Percentiles rank a stretch among this genome's conserved stretches.
Evolutionary conservation across 2,329 filamentous ascomycete genomes (phyloP).

Genomic region (Colletotrichum sp.): DNA sequence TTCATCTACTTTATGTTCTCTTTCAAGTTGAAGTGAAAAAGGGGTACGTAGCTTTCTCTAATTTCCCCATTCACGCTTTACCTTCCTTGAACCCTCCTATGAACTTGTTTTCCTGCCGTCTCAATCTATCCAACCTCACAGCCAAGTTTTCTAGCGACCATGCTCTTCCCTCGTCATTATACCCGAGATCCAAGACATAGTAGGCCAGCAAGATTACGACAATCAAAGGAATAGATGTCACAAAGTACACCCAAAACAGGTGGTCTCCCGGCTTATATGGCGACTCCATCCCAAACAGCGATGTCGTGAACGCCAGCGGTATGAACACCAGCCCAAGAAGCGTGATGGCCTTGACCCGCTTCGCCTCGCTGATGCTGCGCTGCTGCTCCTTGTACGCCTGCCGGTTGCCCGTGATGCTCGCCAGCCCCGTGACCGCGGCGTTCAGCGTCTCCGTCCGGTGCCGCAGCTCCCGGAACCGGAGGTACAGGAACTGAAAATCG

Average conservation of each 20-base stretch:
- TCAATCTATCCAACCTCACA: background rate
- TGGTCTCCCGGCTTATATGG: slow-evolving; percentile 22
- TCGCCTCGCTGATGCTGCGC: slow-evolving; percentile 27
- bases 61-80: background rate
- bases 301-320: slow-evolving; percentile 24
- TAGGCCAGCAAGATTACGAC: slow-evolving; percentile 20
- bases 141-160: slow-evolving; percentile 21
- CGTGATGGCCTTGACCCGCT: slow-evolving; percentile 27
- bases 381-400: slow-evolving; percentile 26
- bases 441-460: slow-evolving; percentile 26
- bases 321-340: slow-evolving; percentile 28
- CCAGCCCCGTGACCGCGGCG: slow-evolving; percentile 26
- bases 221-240: slow-evolving; percentile 23
- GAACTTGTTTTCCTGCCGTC: background rate
- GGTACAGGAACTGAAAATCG: slow-evolving; percentile 26
- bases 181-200: slow-evolving; percentile 26
- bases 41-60: background rate
- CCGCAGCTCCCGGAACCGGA: slow-evolving; percentile 25
- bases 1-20: background rate
- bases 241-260: slow-evolving; percentile 25
- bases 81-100: background rate
- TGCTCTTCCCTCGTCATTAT: slow-evolving; percentile 24
- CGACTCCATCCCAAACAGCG: slow-evolving; percentile 26
- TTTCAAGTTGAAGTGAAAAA: background rate
- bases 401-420: slow-evolving; percentile 27